These are phyloP conservation scores for Blastocystis sp. DNA, from an alignment of 352 stramenopile species.

Conservation along the genomic window DNA sequence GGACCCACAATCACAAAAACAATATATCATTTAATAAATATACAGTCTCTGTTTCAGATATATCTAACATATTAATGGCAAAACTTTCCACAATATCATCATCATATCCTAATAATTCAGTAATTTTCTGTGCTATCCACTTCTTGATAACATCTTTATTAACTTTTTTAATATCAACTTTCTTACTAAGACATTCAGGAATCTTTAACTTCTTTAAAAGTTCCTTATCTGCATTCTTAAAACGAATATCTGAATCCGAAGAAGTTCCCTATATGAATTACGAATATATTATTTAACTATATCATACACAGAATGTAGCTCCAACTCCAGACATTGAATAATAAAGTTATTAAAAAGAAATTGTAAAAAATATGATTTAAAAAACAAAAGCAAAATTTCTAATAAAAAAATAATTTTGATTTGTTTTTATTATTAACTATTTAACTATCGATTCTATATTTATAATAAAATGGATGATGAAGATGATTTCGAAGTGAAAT, in stretches of 20 bases:
- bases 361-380: no score
- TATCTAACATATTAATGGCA: slow-evolving; percentile 26
- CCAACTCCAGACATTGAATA: slow-evolving; percentile 28
- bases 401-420: not conserved
- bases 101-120: slow-evolving; percentile 23
- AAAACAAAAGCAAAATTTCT: no score
- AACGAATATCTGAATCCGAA: slow-evolving; percentile 28
- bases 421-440: not conserved
- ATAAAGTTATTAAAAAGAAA: not conserved
- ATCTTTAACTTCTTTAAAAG: slow-evolving; percentile 27
- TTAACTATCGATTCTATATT: not conserved
- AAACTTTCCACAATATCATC: slow-evolving; percentile 34
- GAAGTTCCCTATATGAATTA: slow-evolving; percentile 22
- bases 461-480: not conserved
- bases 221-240: slow-evolving; percentile 35
- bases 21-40: no score
- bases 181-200: not conserved
- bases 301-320: slow-evolving; percentile 26
- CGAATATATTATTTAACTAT: no score
- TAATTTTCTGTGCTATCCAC: slow-evolving; percentile 35
- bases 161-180: slow-evolving; percentile 35
- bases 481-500: not conserved
- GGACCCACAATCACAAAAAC: no score
- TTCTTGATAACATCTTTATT: slow-evolving; percentile 32
- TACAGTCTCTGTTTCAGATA: no score